Conservation (phyloP, 805 yeast genomes). For the Kluyveromyces starmeri region DNA sequence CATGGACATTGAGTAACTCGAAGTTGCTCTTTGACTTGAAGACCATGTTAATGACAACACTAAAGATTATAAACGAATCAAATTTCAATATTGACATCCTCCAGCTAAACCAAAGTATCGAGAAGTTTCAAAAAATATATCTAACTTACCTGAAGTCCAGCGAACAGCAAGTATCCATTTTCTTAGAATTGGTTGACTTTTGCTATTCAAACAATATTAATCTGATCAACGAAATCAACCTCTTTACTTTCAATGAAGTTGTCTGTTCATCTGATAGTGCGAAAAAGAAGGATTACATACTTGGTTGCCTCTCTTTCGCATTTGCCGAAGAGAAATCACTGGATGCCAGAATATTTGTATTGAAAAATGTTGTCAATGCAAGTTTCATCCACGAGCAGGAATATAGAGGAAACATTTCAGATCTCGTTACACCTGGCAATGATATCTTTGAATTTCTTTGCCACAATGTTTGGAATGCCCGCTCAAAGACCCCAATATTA, state of each 20-base stretch:
- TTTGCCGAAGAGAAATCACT: slow-evolving; percentile 35
- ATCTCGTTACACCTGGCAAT: slow-evolving; percentile 31
- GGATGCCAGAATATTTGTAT: slow-evolving; percentile 51
- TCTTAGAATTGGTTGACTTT: slow-evolving; percentile 37
- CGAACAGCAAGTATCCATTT: slow-evolving; percentile 27
- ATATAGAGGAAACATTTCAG: slow-evolving; percentile 38
- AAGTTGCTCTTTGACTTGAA: slow-evolving; percentile 21
- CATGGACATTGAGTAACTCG: slow-evolving; percentile 51
- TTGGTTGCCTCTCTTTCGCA: slow-evolving; percentile 41
- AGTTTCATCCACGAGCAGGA: slow-evolving; percentile 55
- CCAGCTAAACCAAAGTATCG: slow-evolving; percentile 62
- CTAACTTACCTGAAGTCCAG: slow-evolving; percentile 30
- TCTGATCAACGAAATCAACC: slow-evolving; percentile 38
- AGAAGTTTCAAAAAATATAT: slow-evolving; percentile 46
- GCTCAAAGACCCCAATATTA: slow-evolving; percentile 30
- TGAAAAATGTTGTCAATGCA: slow-evolving; percentile 56
- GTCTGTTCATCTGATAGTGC: slow-evolving; percentile 42
- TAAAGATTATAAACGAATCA: slow-evolving; percentile 19
- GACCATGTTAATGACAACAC: slow-evolving; percentile 21
- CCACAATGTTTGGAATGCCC: slow-evolving; percentile 62
- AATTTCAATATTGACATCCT: slow-evolving; percentile 39
- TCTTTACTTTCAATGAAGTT: slow-evolving; percentile 47
- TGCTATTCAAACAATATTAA: slow-evolving; percentile 13
- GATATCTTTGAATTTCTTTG: slow-evolving; percentile 30
- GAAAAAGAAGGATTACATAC: slow-evolving; percentile 43